phyloP scores from a whole-genome alignment of 768 basidiomycete genomes.

The Boletus subparvulus region DNA sequence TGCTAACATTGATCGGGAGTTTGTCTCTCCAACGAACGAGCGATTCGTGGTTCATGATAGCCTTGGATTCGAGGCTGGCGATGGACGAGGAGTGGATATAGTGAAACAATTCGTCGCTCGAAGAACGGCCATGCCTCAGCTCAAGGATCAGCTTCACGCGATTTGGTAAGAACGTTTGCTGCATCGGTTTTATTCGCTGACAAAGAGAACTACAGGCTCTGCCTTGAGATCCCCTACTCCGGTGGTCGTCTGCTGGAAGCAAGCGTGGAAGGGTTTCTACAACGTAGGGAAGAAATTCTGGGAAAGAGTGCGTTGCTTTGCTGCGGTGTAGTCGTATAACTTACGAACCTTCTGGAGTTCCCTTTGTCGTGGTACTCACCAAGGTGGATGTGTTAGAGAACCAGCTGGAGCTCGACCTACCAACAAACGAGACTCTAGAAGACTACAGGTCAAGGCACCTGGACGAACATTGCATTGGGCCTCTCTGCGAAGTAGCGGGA shows the following conservation, averaged over 20 bases:
- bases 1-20: too few relatives aligned
- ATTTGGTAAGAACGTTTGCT: slow-evolving; percentile 5
- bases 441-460: too few relatives aligned
- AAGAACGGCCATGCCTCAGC: too few relatives aligned
- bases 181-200: background rate
- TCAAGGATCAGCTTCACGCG: slow-evolving; percentile 13
- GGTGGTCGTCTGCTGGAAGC: slow-evolving; percentile 16
- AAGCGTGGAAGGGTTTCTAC: slow-evolving; percentile 12
- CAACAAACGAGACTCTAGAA: too few relatives aligned
- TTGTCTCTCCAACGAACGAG: too few relatives aligned
- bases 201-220: slow-evolving; percentile 6
- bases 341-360: background rate
- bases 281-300: slow-evolving; percentile 1
- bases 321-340: background rate
- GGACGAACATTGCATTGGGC: too few relatives aligned
- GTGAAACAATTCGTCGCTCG: too few relatives aligned
- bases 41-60: too few relatives aligned
- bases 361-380: slow-evolving; percentile 16
- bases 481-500: too few relatives aligned
- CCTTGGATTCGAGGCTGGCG: too few relatives aligned
- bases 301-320: slow-evolving; percentile 1
- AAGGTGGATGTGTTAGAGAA: slow-evolving; percentile 14
- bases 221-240: slow-evolving; percentile 11
- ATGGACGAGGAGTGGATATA: too few relatives aligned
- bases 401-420: too few relatives aligned